Percentiles rank a stretch among this genome's conserved stretches.
phyloP scores from a whole-genome alignment of 495 filamentous ascomycete genomes.

The Parmelia sp. region DNA sequence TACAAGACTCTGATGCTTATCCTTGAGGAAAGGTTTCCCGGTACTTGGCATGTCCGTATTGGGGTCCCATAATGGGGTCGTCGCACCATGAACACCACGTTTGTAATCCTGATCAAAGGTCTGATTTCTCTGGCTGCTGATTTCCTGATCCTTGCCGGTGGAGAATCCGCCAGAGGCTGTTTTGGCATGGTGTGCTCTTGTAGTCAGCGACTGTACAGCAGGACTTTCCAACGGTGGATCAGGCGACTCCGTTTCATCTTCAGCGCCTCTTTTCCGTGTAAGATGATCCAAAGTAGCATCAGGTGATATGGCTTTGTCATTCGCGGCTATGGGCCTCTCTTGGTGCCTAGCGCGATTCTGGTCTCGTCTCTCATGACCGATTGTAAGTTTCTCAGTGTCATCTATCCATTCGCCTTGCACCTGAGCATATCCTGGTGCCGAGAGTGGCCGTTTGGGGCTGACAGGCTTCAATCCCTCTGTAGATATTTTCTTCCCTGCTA shows the following conservation, averaged over 20 bases:
- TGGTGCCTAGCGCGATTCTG: background rate
- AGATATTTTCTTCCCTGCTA: background rate
- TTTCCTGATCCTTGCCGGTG: background rate
- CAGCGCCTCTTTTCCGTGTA: conserved; percentile 14
- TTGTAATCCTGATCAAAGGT: background rate
- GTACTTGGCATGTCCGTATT: background rate
- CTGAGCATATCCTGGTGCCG: conserved; percentile 1
- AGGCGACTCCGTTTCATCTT: background rate
- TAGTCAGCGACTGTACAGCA: background rate
- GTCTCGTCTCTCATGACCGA: conserved; percentile 1
- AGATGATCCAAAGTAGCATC: background rate
- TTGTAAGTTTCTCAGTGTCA: conserved; percentile 11
- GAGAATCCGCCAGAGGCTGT: background rate
- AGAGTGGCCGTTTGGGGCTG: background rate
- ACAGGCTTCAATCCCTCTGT: background rate
- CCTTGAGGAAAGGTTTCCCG: background rate
- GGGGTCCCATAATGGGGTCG: conserved; percentile 2
- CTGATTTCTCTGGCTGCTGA: background rate
- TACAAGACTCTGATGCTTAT: background rate
- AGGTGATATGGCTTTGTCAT: background rate
- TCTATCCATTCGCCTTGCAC: conserved; percentile 9
- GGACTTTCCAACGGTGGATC: background rate
- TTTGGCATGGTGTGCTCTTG: background rate
- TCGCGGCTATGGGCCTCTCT: background rate
- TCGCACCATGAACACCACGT: background rate